Conservation (phyloP, 352 stramenopile species). For the Pythium grandisporangium region DNA sequence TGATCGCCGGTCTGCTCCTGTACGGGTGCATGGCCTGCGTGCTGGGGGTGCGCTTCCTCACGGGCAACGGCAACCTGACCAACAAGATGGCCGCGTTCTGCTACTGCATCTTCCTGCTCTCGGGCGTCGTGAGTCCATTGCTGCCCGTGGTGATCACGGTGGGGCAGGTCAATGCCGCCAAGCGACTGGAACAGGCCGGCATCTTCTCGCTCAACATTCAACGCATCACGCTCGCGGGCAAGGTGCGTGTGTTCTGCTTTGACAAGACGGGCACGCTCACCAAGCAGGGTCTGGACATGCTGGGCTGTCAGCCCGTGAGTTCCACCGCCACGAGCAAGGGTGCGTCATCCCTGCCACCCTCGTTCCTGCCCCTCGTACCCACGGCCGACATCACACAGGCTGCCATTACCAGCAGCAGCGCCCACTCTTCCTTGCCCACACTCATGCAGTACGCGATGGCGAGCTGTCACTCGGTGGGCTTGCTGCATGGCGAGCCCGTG, state of each 20-base stretch:
- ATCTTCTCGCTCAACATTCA: conserved; percentile 81
- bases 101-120: conserved; percentile 81
- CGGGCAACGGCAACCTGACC: conserved; percentile 47
- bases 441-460: conserved; percentile 67
- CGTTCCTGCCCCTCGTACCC: background rate
- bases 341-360: no score
- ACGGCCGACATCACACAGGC: no score
- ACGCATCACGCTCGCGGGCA: conserved; percentile 84
- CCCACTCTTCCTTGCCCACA: background rate
- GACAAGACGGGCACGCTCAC: conserved; percentile 92
- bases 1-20: conserved; percentile 73
- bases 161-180: conserved; percentile 75
- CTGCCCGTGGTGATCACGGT: conserved; percentile 87
- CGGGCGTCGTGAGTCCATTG: conserved; percentile 68
- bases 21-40: conserved; percentile 67
- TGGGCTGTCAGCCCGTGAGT: background rate
- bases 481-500: conserved; percentile 56
- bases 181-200: conserved; percentile 58
- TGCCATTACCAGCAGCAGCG: background rate
- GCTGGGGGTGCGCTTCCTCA: conserved; percentile 68
- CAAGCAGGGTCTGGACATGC: conserved; percentile 83
- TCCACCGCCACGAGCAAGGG: no score
- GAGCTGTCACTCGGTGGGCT: conserved; percentile 79
- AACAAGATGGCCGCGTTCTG: conserved; percentile 65
- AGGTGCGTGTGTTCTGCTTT: conserved; percentile 87